Conservation (phyloP, 176 grass and related monocot species). For the Oryza meyeriana region DNA sequence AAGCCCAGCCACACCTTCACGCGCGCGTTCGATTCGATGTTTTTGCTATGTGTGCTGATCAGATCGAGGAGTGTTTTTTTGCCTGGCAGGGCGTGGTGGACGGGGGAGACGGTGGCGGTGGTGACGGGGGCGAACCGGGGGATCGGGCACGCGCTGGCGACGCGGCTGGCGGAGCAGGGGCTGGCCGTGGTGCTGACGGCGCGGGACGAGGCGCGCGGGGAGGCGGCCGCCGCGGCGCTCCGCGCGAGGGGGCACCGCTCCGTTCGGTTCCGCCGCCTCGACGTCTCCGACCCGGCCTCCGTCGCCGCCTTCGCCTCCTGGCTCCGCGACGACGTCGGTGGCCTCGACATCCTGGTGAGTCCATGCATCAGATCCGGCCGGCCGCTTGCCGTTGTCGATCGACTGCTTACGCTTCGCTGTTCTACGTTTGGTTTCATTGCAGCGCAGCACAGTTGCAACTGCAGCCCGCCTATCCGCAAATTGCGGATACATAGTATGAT, state of each 20-base stretch:
- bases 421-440: too few species aligned
- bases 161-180: constrained; percentile 60
- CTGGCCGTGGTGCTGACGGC: constrained; percentile 76
- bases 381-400: too few species aligned
- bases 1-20: too few species aligned
- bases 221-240: constrained; percentile 63
- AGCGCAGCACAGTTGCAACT: too few species aligned
- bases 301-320: constrained; percentile 63
- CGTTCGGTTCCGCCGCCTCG: constrained; percentile 57
- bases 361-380: background rate
- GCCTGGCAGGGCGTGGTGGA: constrained; percentile 47
- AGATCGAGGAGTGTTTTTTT: background rate
- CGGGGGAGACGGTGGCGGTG: constrained; percentile 63
- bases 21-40: too few species aligned
- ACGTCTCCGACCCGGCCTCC: constrained; percentile 60
- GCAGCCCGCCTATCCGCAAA: too few species aligned
- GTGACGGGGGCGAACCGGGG: constrained; percentile 78
- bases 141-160: constrained; percentile 57
- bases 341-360: constrained; percentile 81
- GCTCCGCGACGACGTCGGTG: constrained; percentile 50
- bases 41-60: too few species aligned
- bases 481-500: too few species aligned
- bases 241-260: constrained; percentile 12
- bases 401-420: too few species aligned
- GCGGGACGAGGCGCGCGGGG: constrained; percentile 53